Percentiles rank a stretch among this genome's conserved stretches.
These are phyloP conservation scores for Aristolochia fimbriata DNA, from an alignment of 164 flowering plant genomes.

Conservation along the genomic window DNA sequence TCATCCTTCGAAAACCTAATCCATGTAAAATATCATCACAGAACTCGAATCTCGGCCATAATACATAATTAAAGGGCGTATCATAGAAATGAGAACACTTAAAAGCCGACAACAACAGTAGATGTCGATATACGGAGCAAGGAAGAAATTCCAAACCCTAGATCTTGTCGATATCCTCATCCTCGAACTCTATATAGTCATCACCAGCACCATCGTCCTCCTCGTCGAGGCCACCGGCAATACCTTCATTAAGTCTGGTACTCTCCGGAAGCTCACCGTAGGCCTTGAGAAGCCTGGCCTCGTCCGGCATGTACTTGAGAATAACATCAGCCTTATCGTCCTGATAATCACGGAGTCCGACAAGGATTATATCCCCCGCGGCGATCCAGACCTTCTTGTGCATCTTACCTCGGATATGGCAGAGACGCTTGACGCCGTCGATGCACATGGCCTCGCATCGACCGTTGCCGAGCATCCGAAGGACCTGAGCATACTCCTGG, in stretches of 20 bases:
- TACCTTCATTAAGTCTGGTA: slow-evolving; percentile 20
- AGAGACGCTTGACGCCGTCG: slow-evolving; percentile 24
- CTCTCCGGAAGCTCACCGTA: slow-evolving; percentile 22
- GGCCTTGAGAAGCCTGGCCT: slow-evolving; percentile 20
- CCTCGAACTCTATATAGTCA: slow-evolving; percentile 21
- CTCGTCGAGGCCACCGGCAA: slow-evolving; percentile 15
- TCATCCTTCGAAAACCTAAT: background rate
- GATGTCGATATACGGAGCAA: background rate
- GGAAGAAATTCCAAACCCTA: slow-evolving; percentile 4
- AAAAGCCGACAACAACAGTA: background rate
- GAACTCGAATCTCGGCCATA: background rate
- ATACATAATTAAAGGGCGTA: background rate
- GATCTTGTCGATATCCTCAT: slow-evolving; percentile 24
- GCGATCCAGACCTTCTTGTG: slow-evolving; percentile 28
- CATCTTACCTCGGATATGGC: slow-evolving; percentile 25
- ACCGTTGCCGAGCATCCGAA: slow-evolving; percentile 44
- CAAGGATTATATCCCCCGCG: slow-evolving; percentile 22
- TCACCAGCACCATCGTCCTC: slow-evolving; percentile 17
- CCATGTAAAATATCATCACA: background rate
- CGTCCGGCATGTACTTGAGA: slow-evolving; percentile 25
- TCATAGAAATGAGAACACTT: background rate
- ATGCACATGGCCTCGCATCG: slow-evolving; percentile 53
- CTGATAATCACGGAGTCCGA: slow-evolving; percentile 23
- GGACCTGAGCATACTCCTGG: slow-evolving; percentile 24
- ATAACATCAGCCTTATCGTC: slow-evolving; percentile 24